phyloP scores from a whole-genome alignment of 1,284 basidiomycete species.

The Thecaphora frezii region DNA sequence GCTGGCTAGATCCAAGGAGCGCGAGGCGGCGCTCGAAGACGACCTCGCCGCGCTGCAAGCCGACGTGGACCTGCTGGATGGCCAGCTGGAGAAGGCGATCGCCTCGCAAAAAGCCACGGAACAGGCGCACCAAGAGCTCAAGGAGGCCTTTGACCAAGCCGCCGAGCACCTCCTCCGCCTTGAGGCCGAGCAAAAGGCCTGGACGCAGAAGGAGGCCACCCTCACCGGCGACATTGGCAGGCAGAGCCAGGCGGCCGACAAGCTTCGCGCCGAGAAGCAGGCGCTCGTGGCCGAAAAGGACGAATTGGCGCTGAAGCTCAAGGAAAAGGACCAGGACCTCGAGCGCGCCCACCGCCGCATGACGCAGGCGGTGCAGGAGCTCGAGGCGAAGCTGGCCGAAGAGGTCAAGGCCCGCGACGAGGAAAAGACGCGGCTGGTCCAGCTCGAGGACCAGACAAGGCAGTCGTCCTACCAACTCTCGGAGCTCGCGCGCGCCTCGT shows the following conservation, averaged over 20 bases:
- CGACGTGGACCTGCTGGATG: slow-evolving; percentile 81
- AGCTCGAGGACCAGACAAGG: slow-evolving; percentile 42
- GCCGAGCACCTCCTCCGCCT: slow-evolving; percentile 78
- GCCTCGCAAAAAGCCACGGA: slow-evolving; percentile 58
- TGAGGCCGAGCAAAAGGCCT: slow-evolving; percentile 74
- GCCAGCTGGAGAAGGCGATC: slow-evolving; percentile 79
- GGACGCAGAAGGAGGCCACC: slow-evolving; percentile 66
- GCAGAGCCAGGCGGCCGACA: slow-evolving; percentile 32
- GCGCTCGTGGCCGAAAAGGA: slow-evolving; percentile 63
- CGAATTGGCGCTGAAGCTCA: slow-evolving; percentile 72
- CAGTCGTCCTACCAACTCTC: slow-evolving; percentile 75
- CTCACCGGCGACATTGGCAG: slow-evolving; percentile 44
- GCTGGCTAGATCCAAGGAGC: slow-evolving; percentile 81
- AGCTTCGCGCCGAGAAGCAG: slow-evolving; percentile 31
- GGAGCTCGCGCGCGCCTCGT: slow-evolving; percentile 74
- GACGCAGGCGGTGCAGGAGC: slow-evolving; percentile 69
- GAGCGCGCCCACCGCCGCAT: slow-evolving; percentile 74
- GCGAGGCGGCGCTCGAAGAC: slow-evolving; percentile 81
- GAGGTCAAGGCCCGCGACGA: slow-evolving; percentile 66
- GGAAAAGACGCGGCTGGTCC: slow-evolving; percentile 31
- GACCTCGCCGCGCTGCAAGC: slow-evolving; percentile 77
- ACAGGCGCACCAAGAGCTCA: slow-evolving; percentile 69
- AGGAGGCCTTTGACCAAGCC: slow-evolving; percentile 75
- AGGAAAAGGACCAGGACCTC: slow-evolving; percentile 79
- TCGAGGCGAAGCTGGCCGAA: slow-evolving; percentile 71